Evolutionary conservation across 2,329 filamentous ascomycete species (phyloP).

Genomic region (Penicillium glabrum): DNA sequence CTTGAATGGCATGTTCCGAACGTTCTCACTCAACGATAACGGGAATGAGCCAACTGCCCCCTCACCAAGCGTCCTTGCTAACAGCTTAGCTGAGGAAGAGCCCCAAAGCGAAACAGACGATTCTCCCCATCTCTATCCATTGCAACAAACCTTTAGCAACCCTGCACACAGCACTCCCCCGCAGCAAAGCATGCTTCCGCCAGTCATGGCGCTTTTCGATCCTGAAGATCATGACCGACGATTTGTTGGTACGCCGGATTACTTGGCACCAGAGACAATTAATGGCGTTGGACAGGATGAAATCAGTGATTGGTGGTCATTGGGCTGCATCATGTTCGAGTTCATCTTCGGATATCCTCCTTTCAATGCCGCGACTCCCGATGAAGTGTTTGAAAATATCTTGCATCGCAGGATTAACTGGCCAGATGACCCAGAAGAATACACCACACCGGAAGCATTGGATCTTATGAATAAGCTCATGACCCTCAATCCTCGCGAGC

Average conservation of each 20-base stretch:
- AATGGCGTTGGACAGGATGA: slow-evolving; percentile 94
- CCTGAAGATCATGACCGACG: slow-evolving; percentile 88
- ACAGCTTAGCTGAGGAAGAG: slow-evolving; percentile 69
- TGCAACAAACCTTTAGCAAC: slow-evolving; percentile 62
- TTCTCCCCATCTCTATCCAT: slow-evolving; percentile 72
- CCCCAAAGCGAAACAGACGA: slow-evolving; percentile 68
- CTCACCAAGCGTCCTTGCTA: slow-evolving; percentile 32
- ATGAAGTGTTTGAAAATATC: slow-evolving; percentile 97
- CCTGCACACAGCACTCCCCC: slow-evolving; percentile 45
- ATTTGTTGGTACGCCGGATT: slow-evolving; percentile 96
- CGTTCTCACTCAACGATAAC: slow-evolving; percentile 70
- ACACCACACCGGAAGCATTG: slow-evolving; percentile 83
- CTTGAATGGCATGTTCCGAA: slow-evolving; percentile 76
- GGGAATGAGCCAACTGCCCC: slow-evolving; percentile 45
- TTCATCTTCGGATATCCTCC: slow-evolving; percentile 91
- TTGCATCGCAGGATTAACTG: slow-evolving; percentile 85
- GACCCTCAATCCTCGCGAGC: slow-evolving; percentile 76
- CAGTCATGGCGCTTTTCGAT: slow-evolving; percentile 90
- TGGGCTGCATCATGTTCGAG: slow-evolving; percentile 98
- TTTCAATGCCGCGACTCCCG: slow-evolving; percentile 86
- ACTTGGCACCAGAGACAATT: slow-evolving; percentile 94
- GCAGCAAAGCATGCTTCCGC: slow-evolving; percentile 78
- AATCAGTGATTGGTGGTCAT: slow-evolving; percentile 99
- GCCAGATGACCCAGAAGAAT: slow-evolving; percentile 78
- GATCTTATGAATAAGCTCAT: slow-evolving; percentile 93